Evolutionary conservation across 305 asterid species (phyloP), one percentile per base, ranked within the genome.

Genomic region (Euphrasia arctica): DNA sequence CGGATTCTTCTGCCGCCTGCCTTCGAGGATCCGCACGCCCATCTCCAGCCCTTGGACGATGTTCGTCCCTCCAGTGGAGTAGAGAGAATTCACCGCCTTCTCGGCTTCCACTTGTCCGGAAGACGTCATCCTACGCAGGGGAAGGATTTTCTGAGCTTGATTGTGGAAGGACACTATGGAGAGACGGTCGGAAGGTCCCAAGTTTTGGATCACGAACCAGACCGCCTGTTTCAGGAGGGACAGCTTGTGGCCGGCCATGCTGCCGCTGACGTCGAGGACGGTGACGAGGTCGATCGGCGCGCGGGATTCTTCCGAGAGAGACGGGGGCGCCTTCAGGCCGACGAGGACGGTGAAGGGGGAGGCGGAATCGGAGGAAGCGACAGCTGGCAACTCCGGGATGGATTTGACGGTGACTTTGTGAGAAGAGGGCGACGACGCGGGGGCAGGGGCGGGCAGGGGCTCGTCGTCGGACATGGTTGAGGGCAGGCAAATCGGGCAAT

Each of bases 121-220:
- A 7, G 56, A 69, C 43, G 74, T 72, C 80, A 76, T 76, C 58
- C 67, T 76, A 29, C 69, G 75, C 27, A 76, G 52, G 34, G 77
- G 75, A 7, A 76, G 57, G 34, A 64, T 39, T 57, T 72, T 72
- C 27, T 36, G 47, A 7, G 77, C 72, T 14, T 39, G 60, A 0
- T 60, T 3, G 7, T 70, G 72, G 62, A 76, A 76, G 27, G 77
- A 36, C 58, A 76, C 72, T 8, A 76, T 31, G 50, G 80, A 60
- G 52, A 75, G 59, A 36, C 91, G 78, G 32, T 84, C 88, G 0
- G 69, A 62, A 27, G 73, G 80, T 5, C 86, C 79, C 36, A 84
- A 73, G 60, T 79, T 82, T 42, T 84, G 81, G 1, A 82, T 64
- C 29, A 84, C 81, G 49, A 84, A 84, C 13, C 60, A 51, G 58